These are phyloP conservation scores for Trichoderma lentiforme DNA, from an alignment of 2,329 filamentous ascomycete species.

Conservation along the genomic window DNA sequence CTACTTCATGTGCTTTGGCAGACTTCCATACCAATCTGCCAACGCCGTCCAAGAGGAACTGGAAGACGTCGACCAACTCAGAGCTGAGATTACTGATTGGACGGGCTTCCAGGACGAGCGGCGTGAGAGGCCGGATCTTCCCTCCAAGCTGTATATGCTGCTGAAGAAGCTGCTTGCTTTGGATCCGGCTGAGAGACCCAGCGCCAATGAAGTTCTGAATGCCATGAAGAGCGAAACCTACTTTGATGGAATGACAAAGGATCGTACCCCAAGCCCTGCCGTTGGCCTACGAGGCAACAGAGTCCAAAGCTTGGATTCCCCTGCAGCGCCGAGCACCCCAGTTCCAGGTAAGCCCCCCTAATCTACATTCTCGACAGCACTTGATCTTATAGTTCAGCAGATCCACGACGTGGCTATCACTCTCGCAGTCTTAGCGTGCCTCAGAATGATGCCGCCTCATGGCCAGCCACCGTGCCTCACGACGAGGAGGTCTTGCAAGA, in stretches of 20 bases:
- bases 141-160: conserved; percentile 79
- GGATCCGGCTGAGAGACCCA: conserved; percentile 72
- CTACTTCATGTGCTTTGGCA: conserved; percentile 94
- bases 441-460: background rate
- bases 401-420: conserved; percentile 28
- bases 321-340: conserved; percentile 48
- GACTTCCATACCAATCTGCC: conserved; percentile 79
- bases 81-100: conserved; percentile 84
- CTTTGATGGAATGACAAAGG: conserved; percentile 41
- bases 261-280: conserved; percentile 34
- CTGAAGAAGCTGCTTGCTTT: conserved; percentile 78
- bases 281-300: conserved; percentile 43
- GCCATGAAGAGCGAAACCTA: conserved; percentile 68
- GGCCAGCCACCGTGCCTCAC: background rate
- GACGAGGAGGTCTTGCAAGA: background rate
- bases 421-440: conserved; percentile 13
- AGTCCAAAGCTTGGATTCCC: conserved; percentile 56
- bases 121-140: conserved; percentile 74
- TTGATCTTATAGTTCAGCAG: conserved; percentile 32
- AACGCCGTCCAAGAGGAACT: conserved; percentile 86
- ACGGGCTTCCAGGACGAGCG: conserved; percentile 78
- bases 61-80: conserved; percentile 81
- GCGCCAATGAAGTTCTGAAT: conserved; percentile 77
- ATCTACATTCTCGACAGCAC: conserved; percentile 23
- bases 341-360: conserved; percentile 37